A percentile compares a stretch with the other conserved stretches of the same genome.
phyloP scores from a whole-genome alignment of 1,284 basidiomycete species.

The Leccinum angustisporum region DNA sequence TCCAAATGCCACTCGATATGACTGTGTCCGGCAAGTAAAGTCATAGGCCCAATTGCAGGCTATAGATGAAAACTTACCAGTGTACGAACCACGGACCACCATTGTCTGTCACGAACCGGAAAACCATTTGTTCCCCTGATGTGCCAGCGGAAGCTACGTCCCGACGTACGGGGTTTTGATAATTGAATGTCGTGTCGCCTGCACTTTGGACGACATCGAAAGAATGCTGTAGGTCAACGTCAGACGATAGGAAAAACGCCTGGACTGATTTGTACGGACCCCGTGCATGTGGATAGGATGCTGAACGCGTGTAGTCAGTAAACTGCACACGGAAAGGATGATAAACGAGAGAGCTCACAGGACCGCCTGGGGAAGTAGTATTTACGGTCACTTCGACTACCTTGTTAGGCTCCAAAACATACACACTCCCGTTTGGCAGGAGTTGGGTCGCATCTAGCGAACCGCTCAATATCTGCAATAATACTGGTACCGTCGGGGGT shows the following conservation, averaged over 20 bases:
- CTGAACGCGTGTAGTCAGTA: constrained; percentile 19
- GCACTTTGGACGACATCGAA: constrained; percentile 38
- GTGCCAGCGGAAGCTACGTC: constrained; percentile 34
- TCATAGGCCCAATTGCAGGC: not conserved
- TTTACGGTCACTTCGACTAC: constrained; percentile 35
- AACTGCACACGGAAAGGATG: not conserved
- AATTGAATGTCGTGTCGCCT: constrained; percentile 35
- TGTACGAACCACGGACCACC: constrained; percentile 46
- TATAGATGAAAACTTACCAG: constrained; percentile 32
- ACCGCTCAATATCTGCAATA: constrained; percentile 41
- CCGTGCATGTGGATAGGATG: constrained; percentile 46
- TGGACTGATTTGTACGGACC: constrained; percentile 27
- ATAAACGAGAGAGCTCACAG: constrained; percentile 19
- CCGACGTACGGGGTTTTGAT: constrained; percentile 40
- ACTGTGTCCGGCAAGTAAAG: constrained; percentile 19
- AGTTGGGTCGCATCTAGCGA: constrained; percentile 26
- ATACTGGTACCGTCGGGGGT: constrained; percentile 34
- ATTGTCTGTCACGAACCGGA: constrained; percentile 40
- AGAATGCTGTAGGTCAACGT: constrained; percentile 26
- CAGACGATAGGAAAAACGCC: constrained; percentile 7
- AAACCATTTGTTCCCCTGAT: constrained; percentile 28
- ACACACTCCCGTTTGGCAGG: constrained; percentile 31
- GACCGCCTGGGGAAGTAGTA: constrained; percentile 13
- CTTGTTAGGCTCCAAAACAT: constrained; percentile 31
- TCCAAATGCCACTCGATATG: constrained; percentile 52